A percentile compares a stretch with the other conserved stretches of the same genome.
Conservation (phyloP, 768 basidiomycete genomes). For the Tricholoma furcatifolium region DNA sequence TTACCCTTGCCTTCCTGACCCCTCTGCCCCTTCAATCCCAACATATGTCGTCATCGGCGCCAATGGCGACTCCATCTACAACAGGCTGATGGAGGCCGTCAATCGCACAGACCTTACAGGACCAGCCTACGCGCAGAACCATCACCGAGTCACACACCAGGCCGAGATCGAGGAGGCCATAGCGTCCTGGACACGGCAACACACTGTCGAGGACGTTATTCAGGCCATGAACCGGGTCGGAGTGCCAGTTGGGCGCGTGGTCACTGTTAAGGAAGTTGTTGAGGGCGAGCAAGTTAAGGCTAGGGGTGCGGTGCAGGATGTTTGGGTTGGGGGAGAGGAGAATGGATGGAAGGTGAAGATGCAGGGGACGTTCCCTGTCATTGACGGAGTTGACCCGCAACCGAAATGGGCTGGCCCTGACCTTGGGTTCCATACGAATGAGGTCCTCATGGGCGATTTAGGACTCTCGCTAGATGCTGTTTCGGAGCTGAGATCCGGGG, state of each 20-base stretch:
- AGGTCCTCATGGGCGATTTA: constrained; percentile 44
- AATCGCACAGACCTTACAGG: constrained; percentile 59
- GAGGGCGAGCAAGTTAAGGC: constrained; percentile 54
- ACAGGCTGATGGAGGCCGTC: constrained; percentile 61
- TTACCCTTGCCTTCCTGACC: constrained; percentile 60
- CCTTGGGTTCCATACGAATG: constrained; percentile 58
- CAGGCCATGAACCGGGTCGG: constrained; percentile 46
- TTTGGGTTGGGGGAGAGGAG: constrained; percentile 44
- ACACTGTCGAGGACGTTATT: constrained; percentile 53
- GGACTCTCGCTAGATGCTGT: constrained; percentile 38
- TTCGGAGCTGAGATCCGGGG: constrained; percentile 34
- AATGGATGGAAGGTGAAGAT: constrained; percentile 66
- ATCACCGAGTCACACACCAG: constrained; percentile 62
- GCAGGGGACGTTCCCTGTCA: constrained; percentile 59
- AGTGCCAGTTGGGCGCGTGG: constrained; percentile 65
- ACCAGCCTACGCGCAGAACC: constrained; percentile 52
- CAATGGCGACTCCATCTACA: constrained; percentile 71
- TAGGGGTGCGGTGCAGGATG: constrained; percentile 57
- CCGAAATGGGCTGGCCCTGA: constrained; percentile 72
- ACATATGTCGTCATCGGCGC: constrained; percentile 71
- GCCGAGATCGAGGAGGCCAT: constrained; percentile 65
- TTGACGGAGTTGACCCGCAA: constrained; percentile 56
- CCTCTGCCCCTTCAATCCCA: constrained; percentile 36
- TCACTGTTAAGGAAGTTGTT: constrained; percentile 61
- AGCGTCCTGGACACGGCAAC: constrained; percentile 52